Evolutionary conservation across 75 land plant species (phyloP).

Genomic region (Cupressus sempervirens): DNA sequence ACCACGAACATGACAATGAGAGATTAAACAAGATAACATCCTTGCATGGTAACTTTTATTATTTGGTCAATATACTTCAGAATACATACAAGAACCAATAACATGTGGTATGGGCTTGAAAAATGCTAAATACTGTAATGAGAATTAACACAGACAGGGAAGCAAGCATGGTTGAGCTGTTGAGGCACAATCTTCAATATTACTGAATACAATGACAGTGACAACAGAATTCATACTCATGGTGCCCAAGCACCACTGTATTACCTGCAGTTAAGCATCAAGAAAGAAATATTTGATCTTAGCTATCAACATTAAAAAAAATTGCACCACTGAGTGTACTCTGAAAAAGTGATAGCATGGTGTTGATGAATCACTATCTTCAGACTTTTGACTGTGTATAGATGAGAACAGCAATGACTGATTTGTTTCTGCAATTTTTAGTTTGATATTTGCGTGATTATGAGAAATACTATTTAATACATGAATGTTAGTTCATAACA

Average conservation of each 20-base stretch:
- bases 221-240: not conserved
- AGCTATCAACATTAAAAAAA: not conserved
- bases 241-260: not conserved
- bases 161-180: not conserved
- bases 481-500: not conserved
- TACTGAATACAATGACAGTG: not conserved
- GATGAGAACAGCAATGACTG: not conserved
- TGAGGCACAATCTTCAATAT: not conserved
- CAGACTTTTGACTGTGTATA: not conserved
- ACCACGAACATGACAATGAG: not conserved
- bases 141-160: not conserved
- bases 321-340: not conserved
- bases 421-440: not conserved
- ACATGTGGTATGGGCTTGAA: not conserved
- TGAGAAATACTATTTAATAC: not conserved
- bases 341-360: not conserved
- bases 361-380: not conserved
- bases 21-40: not conserved
- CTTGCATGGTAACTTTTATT: not conserved
- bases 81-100: not conserved
- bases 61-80: not conserved
- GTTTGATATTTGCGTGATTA: not conserved
- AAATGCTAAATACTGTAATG: not conserved
- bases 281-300: not conserved
- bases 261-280: not conserved